Evolutionary conservation across 2,329 filamentous ascomycete genomes (phyloP).

Genomic region (Rhinocladiella mackenziei): DNA sequence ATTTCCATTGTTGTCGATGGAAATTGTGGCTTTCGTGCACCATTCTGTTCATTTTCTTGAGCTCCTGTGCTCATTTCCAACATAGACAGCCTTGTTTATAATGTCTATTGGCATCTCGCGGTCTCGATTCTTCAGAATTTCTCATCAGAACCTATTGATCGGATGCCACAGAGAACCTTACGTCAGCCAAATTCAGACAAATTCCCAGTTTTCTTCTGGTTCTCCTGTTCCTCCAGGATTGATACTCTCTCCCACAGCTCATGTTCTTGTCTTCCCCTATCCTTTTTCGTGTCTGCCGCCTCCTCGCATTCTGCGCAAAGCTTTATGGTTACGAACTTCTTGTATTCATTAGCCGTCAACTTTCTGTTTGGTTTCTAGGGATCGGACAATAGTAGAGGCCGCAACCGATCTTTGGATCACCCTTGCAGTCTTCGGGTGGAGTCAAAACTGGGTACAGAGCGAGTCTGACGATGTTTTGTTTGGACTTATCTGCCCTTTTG

Average conservation of each 20-base stretch:
- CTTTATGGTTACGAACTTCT: background rate
- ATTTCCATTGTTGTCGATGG: too few relatives aligned
- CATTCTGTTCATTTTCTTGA: too few relatives aligned
- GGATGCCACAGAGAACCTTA: too few relatives aligned
- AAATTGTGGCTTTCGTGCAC: too few relatives aligned
- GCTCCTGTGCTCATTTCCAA: too few relatives aligned
- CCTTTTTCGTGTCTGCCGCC: too few relatives aligned
- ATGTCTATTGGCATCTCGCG: too few relatives aligned
- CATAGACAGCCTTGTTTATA: too few relatives aligned
- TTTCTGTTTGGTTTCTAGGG: background rate
- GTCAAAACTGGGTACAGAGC: background rate
- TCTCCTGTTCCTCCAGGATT: background rate
- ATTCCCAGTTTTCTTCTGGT: background rate
- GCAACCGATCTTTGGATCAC: constrained; percentile 1
- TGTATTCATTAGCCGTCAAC: background rate
- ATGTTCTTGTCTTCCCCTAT: too few relatives aligned
- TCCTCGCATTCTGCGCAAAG: background rate
- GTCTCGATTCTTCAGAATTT: background rate
- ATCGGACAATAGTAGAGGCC: background rate
- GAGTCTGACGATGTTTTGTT: background rate
- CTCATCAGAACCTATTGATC: too few relatives aligned
- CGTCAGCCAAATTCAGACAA: too few relatives aligned
- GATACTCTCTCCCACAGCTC: too few relatives aligned
- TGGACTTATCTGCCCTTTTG: background rate
- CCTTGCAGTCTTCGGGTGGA: background rate